Conservation (phyloP, 352 stramenopile species). For the Phytophthora agathidicida region DNA sequence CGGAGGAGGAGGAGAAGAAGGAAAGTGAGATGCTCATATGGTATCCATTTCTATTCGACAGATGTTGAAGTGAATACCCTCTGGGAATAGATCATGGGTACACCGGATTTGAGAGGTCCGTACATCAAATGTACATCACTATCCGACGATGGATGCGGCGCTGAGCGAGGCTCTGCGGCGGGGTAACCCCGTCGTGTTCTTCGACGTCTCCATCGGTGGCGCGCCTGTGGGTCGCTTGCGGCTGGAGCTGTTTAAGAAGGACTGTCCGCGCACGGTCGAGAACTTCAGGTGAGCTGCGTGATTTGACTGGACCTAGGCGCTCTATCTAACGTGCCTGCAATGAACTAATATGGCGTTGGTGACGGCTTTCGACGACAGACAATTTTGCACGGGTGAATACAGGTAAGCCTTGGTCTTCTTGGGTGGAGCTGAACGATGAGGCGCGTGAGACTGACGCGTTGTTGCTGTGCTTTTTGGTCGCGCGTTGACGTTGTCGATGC, state of each 20-base stretch:
- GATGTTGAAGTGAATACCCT: slow-evolving; percentile 23
- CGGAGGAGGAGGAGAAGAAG: background rate
- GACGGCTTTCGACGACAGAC: slow-evolving; percentile 47
- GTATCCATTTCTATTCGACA: slow-evolving; percentile 13
- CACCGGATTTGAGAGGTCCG: background rate
- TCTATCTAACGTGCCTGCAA: background rate
- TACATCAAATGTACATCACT: background rate
- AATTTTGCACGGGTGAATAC: slow-evolving; percentile 98
- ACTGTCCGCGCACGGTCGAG: slow-evolving; percentile 96
- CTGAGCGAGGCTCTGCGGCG: slow-evolving; percentile 92
- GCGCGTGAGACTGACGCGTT: slow-evolving; percentile 24
- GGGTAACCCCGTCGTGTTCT: slow-evolving; percentile 96
- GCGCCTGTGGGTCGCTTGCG: slow-evolving; percentile 91
- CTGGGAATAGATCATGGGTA: slow-evolving; percentile 2
- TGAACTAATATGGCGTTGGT: slow-evolving; percentile 10
- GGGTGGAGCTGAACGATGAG: background rate
- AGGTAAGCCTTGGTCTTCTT: slow-evolving; percentile 58
- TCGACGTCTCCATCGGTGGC: slow-evolving; percentile 92
- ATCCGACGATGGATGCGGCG: slow-evolving; percentile 82
- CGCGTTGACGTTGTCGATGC: slow-evolving; percentile 16
- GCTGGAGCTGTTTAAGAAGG: slow-evolving; percentile 96
- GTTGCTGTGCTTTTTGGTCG: slow-evolving; percentile 36
- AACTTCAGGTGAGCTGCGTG: slow-evolving; percentile 86
- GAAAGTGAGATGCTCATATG: too few species aligned
- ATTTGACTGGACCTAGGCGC: slow-evolving; percentile 16